These are phyloP conservation scores for Heliamphora exappendiculata DNA, from an alignment of 148 eudicot genomes.

Conservation along the genomic window DNA sequence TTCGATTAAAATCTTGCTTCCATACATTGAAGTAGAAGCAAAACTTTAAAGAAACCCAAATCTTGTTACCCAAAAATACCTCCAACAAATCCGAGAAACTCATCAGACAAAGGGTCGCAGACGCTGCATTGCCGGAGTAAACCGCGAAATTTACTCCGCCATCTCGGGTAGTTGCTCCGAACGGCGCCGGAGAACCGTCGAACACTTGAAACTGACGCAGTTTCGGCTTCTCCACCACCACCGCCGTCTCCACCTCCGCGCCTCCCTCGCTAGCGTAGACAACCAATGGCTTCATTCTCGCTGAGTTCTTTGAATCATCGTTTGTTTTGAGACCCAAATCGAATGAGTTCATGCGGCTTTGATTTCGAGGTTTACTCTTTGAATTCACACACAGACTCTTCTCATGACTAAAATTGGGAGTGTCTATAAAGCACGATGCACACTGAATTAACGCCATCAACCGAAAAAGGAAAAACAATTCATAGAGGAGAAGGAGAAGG, in stretches of 20 bases:
- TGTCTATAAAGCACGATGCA: conserved; percentile 20
- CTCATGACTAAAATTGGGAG: conserved; percentile 15
- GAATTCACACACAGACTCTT: conserved; percentile 7
- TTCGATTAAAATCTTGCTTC: too few species aligned
- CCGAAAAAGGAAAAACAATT: not conserved
- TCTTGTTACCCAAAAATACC: conserved; percentile 27
- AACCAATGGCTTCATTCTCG: conserved; percentile 14
- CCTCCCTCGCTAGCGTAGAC: conserved; percentile 30
- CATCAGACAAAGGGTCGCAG: conserved; percentile 75
- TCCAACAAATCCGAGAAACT: conserved; percentile 50
- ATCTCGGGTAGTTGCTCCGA: conserved; percentile 60
- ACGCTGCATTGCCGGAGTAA: conserved; percentile 55
- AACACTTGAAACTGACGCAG: conserved; percentile 48
- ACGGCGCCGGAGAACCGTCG: conserved; percentile 60
- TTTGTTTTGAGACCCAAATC: too few species aligned
- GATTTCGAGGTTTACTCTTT: not conserved
- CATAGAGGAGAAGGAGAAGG: not conserved
- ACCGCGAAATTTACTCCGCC: conserved; percentile 89
- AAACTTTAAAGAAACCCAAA: too few species aligned
- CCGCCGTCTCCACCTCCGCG: conserved; percentile 35
- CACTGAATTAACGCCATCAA: conserved; percentile 33
- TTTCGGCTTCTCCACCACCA: conserved; percentile 33
- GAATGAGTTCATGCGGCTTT: not conserved
- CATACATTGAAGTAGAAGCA: too few species aligned
- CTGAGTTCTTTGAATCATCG: not conserved